Conservation (phyloP, 441 rosid species). For the Kokia cookei region DNA sequence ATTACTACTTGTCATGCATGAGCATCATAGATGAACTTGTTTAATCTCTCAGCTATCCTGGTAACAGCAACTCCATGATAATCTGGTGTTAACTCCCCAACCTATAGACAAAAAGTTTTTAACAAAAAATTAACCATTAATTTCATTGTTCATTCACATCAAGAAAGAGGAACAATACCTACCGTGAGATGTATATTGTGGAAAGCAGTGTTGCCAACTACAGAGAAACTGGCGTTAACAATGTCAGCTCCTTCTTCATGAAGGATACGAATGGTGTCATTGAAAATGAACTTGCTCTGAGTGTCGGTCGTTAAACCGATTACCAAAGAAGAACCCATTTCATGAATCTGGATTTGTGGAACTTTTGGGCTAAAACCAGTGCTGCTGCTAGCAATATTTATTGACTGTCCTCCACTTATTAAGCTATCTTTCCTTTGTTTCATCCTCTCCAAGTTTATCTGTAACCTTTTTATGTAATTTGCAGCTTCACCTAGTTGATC, state of each 20-base stretch:
- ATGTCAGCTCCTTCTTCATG: constrained; percentile 65
- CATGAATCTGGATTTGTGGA: constrained; percentile 45
- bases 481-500: constrained; percentile 71
- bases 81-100: constrained; percentile 23
- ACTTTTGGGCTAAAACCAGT: constrained; percentile 8
- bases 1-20: background rate
- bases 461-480: constrained; percentile 63
- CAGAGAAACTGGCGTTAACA: constrained; percentile 49
- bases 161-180: background rate
- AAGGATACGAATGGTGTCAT: constrained; percentile 44
- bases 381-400: background rate
- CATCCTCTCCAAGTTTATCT: constrained; percentile 56
- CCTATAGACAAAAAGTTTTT: constrained; percentile 20
- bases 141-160: background rate
- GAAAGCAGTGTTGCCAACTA: constrained; percentile 35
- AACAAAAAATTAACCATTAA: background rate
- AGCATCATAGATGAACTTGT: constrained; percentile 29
- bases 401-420: constrained; percentile 6
- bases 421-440: constrained; percentile 47
- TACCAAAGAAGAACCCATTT: constrained; percentile 44
- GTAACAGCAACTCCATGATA: constrained; percentile 26
- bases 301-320: constrained; percentile 48
- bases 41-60: constrained; percentile 41
- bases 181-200: constrained; percentile 65
- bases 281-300: constrained; percentile 42